phyloP scores from a whole-genome alignment of 1,284 basidiomycete genomes.

The Gomphus sp. region DNA sequence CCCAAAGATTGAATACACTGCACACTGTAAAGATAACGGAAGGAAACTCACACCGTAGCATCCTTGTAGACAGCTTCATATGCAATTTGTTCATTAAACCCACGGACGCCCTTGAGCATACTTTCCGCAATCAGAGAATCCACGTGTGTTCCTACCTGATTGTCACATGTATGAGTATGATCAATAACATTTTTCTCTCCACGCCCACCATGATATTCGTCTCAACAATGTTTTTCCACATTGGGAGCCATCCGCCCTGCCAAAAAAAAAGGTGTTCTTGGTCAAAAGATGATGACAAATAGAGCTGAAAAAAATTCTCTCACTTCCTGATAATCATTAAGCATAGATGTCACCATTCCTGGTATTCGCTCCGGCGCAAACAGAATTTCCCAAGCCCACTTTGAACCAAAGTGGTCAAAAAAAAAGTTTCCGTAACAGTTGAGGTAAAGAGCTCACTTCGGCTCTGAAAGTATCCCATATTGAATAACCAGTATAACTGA shows the following conservation, averaged over 20 bases:
- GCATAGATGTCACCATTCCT: slow-evolving; percentile 72
- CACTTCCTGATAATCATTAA: slow-evolving; percentile 68
- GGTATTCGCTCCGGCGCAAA: slow-evolving; percentile 68
- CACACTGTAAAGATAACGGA: slow-evolving; percentile 1
- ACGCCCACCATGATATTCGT: slow-evolving; percentile 61
- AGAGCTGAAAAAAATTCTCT: background rate
- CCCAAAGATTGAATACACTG: slow-evolving; percentile 12
- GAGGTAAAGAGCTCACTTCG: background rate
- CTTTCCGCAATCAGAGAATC: slow-evolving; percentile 78
- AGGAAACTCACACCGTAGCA: slow-evolving; percentile 35
- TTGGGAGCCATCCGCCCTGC: slow-evolving; percentile 77
- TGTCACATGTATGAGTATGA: background rate
- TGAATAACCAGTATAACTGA: slow-evolving; percentile 74
- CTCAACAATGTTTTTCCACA: slow-evolving; percentile 85
- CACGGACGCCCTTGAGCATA: slow-evolving; percentile 48
- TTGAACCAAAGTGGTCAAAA: background rate
- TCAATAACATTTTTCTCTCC: background rate
- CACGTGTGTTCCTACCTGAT: slow-evolving; percentile 68
- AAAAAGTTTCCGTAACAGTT: background rate
- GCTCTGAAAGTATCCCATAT: slow-evolving; percentile 50
- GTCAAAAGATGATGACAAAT: background rate
- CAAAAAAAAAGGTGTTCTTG: background rate
- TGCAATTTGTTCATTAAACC: slow-evolving; percentile 56
- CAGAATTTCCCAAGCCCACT: slow-evolving; percentile 70
- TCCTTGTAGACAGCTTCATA: slow-evolving; percentile 75